Evolutionary conservation across 2,329 filamentous ascomycete genomes (phyloP).

Genomic region (Apiospora malaysiana): DNA sequence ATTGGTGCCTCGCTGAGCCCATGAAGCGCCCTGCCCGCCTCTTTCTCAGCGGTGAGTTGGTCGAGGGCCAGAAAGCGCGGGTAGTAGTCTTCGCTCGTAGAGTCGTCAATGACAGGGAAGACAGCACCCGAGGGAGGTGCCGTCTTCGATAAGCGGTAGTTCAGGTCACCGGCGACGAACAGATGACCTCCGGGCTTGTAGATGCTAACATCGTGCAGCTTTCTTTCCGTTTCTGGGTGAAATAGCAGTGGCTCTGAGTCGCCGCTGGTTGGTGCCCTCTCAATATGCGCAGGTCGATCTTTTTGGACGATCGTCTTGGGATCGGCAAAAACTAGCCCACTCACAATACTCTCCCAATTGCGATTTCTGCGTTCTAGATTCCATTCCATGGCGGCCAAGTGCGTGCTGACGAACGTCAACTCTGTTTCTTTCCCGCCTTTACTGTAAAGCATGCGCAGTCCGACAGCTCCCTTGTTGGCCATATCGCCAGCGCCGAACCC

Average conservation of each 20-base stretch:
- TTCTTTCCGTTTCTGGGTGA: slow-evolving; percentile 39
- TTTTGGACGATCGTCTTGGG: slow-evolving; percentile 47
- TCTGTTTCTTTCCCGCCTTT: slow-evolving; percentile 57
- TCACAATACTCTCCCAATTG: slow-evolving; percentile 87
- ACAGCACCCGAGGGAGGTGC: slow-evolving; percentile 65
- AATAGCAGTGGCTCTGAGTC: slow-evolving; percentile 35
- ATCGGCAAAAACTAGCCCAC: slow-evolving; percentile 76
- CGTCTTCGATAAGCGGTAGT: slow-evolving; percentile 83
- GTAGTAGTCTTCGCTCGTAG: slow-evolving; percentile 65
- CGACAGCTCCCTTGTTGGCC: slow-evolving; percentile 95
- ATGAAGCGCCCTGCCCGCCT: slow-evolving; percentile 74
- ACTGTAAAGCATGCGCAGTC: slow-evolving; percentile 70
- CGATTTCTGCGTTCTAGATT: slow-evolving; percentile 76
- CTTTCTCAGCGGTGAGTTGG: slow-evolving; percentile 77
- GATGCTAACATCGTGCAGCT: slow-evolving; percentile 66
- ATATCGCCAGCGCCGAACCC: slow-evolving; percentile 87
- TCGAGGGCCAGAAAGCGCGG: slow-evolving; percentile 73
- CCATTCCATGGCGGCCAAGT: slow-evolving; percentile 88
- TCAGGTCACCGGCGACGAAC: slow-evolving; percentile 90
- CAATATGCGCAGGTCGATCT: slow-evolving; percentile 19
- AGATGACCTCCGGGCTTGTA: slow-evolving; percentile 79
- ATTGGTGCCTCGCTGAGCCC: slow-evolving; percentile 77
- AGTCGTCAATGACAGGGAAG: slow-evolving; percentile 64
- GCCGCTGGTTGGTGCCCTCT: slow-evolving; percentile 26
- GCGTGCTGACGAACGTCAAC: slow-evolving; percentile 85